Base-by-base conservation (phyloP, 768 basidiomycete species). In the Kondoa subrosea region DNA sequence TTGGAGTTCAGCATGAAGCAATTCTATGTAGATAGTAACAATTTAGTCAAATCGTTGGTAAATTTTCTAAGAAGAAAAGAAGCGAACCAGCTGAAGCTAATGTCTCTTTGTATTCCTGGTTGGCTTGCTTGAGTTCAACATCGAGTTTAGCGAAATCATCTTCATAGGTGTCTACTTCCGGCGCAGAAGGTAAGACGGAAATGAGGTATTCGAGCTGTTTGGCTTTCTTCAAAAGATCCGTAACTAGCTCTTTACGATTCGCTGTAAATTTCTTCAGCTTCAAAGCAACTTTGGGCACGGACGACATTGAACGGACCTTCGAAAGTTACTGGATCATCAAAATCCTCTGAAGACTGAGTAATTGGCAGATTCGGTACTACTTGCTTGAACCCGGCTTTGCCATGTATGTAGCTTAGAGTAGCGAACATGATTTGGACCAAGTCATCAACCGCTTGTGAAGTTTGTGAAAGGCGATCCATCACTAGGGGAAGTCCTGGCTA, bases 361-460 rank as follows among this genome's bases (percentile, higher is more conserved):
- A 92, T 79, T n/a, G 91, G 91, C 50, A 91, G 81, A 34, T 87
- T 84, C 8, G 81, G 79, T 75, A 85, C 85, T 76, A 92, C 83
- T 77, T 89, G 88, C 32, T 84, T 77, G 74, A 91, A 91, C 73
- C 85, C 84, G 62, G 88, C 80, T 40, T 86, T 83, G 56, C 84
- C 81, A 4, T 86, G 87, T 69, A 93, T 82, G 78, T 92, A 91
- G 60, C 82, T 81, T 69, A 92, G 83, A 70, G 82, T 86, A 72
- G 83, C 85, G 67, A 87, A 86, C 87, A 91, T 91, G 77, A 92
- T 91, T 71, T 82, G 85, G 72, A 93, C 83, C 75, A 93, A 84
- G 87, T 91, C 69, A 16, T 93, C 90, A 69, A 91, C 89, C 78
- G 87, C 87, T 83, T 93, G 87, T 81, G 91, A 89, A 66, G 92